Conservation (phyloP, 1,284 basidiomycete species). For the Tylopilus microsporus region DNA sequence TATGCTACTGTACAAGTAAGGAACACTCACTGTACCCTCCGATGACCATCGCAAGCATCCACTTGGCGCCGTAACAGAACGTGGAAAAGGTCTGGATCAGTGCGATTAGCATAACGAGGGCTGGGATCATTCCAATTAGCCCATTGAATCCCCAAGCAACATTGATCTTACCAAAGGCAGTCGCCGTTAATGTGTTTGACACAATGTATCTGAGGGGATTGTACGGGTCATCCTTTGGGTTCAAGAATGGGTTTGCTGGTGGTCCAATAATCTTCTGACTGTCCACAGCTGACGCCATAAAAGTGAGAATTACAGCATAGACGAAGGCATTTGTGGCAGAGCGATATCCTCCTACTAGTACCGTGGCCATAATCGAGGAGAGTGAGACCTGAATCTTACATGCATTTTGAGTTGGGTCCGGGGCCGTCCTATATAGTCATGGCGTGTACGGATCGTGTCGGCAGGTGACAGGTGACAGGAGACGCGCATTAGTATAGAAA, state of each 20-base stretch:
- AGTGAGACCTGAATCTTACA: neutral
- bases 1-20: neutral
- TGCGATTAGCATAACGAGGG: conserved; percentile 44
- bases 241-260: conserved; percentile 39
- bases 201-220: conserved; percentile 62
- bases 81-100: conserved; percentile 47
- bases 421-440: too few relatives aligned
- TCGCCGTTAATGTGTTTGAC: conserved; percentile 50
- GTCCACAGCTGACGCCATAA: neutral
- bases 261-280: conserved; percentile 5
- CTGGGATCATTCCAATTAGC: conserved; percentile 12
- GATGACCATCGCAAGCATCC: conserved; percentile 63
- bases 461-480: too few relatives aligned
- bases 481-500: too few relatives aligned
- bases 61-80: conserved; percentile 50
- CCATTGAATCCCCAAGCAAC: neutral
- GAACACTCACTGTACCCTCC: conserved; percentile 50
- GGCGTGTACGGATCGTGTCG: too few relatives aligned
- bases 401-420: neutral
- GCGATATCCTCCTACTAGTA: neutral
- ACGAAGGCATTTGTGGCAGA: neutral
- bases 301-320: neutral
- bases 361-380: conserved; percentile 1
- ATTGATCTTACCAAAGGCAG: conserved; percentile 46
- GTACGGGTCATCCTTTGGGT: conserved; percentile 51